These are phyloP conservation scores for Rehmannia glutinosa DNA, from an alignment of 257 asterid genomes.

Conservation along the genomic window DNA sequence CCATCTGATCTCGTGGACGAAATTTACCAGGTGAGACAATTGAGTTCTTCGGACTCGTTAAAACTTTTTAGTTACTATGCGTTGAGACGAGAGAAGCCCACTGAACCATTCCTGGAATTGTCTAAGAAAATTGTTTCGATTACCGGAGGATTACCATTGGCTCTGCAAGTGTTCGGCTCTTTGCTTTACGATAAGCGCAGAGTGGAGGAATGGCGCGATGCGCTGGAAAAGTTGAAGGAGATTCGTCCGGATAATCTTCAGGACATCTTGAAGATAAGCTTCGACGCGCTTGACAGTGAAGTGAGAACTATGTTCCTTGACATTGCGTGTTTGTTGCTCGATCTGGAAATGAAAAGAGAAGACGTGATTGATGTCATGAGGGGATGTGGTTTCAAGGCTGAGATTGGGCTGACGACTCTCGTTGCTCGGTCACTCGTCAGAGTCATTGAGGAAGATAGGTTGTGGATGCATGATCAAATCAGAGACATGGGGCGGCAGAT, in stretches of 20 bases:
- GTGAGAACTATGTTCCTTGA: conserved; percentile 32
- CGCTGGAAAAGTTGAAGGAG: conserved; percentile 21
- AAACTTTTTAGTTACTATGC: conserved; percentile 28
- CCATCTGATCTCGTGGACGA: neutral
- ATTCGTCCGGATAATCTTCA: conserved; percentile 29
- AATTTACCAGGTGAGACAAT: conserved; percentile 9
- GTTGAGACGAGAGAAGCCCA: conserved; percentile 29
- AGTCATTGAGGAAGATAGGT: conserved; percentile 18
- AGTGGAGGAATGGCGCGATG: conserved; percentile 25
- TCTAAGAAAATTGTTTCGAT: conserved; percentile 17
- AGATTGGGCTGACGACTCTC: conserved; percentile 21
- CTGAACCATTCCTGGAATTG: conserved; percentile 2
- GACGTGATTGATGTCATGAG: conserved; percentile 25
- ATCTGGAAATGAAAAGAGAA: conserved; percentile 21
- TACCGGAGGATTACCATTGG: conserved; percentile 30
- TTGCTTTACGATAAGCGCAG: conserved; percentile 25
- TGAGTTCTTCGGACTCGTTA: conserved; percentile 14
- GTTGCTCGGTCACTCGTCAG: conserved; percentile 23
- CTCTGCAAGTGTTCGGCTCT: conserved; percentile 33
- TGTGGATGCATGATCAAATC: conserved; percentile 42
- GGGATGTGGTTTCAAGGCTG: conserved; percentile 31
- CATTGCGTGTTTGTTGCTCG: conserved; percentile 27
- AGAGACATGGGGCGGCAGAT: conserved; percentile 37
- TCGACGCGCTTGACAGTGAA: conserved; percentile 25
- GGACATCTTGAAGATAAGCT: conserved; percentile 26